Base-by-base conservation (phyloP, 179 eudicot species). In the Silene noctiflora region DNA sequence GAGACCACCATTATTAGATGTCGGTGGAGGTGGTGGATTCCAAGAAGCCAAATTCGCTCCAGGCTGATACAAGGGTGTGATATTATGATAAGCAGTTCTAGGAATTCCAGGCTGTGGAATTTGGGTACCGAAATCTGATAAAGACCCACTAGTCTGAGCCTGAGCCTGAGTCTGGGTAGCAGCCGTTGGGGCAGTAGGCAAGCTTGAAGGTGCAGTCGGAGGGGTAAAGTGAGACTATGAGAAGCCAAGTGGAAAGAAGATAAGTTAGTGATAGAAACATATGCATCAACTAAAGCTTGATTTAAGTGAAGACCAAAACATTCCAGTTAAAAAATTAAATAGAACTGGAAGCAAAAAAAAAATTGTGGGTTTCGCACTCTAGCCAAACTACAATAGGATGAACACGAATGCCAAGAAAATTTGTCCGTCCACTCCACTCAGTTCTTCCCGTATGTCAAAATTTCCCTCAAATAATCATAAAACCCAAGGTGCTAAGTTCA, bases 211-310 rank as follows among this genome's bases (percentile, higher is more conserved):
- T 5, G 59, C 58, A 60, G 82, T 20, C 71, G 84, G 75, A 55
- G 84, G 79, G 65, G 78, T 62, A 83, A 83, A 86, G 55, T 88
- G 89, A 71, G 88, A 83, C 91, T 88, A 69, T 7, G 67, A 67
- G 44, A 76, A 69, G 35, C 29, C 55, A 48, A n/a, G 59, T 16
- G 59, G 7, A 46, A 69, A 48, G 25, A 9, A 11, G 14, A 44
- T 5, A 69, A 46, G 73, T 69, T 27, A 77, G 59, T 10, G 3
- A 76, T 17, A 53, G 51, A 62, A 69, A n/a, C 12, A 48, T 71
- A 20, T 20, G 58, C 56, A 62, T 24, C 2, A 76, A 46, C 29
- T 48, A 25, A 60, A 11, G 60, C 69, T 70, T 22, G 64, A 27
- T 25, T 24, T 24, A 69, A 46, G 72, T 33, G 60, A 61, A 42